Evolutionary conservation across 257 asterid species (phyloP).

Genomic region (Plantago ovata): DNA sequence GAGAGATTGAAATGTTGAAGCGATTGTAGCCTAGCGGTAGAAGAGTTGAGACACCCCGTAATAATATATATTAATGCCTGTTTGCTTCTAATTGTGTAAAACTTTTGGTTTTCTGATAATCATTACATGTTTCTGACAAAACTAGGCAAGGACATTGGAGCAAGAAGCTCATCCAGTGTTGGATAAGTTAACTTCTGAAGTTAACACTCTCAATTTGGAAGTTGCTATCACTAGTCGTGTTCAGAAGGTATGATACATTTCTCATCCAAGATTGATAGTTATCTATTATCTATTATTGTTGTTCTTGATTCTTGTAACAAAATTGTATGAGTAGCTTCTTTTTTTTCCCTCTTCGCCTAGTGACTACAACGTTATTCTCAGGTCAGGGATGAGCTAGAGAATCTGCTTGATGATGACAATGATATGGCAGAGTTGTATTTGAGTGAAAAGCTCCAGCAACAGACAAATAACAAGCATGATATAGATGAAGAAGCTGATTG

Average conservation of each 20-base stretch:
- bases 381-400: slow-evolving; percentile 88
- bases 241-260: slow-evolving; percentile 53
- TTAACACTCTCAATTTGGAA: slow-evolving; percentile 77
- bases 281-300: too few relatives aligned
- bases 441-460: slow-evolving; percentile 57
- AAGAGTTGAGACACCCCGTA: too few relatives aligned
- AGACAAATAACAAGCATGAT: slow-evolving; percentile 34
- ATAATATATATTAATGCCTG: too few relatives aligned
- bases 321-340: too few relatives aligned
- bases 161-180: slow-evolving; percentile 79
- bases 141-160: slow-evolving; percentile 66
- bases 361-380: slow-evolving; percentile 6
- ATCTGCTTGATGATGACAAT: slow-evolving; percentile 79
- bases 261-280: too few relatives aligned
- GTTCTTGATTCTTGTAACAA: too few relatives aligned
- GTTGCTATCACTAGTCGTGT: slow-evolving; percentile 86
- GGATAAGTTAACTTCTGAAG: slow-evolving; percentile 72
- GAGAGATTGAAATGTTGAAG: too few relatives aligned
- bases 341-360: background rate
- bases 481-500: slow-evolving; percentile 36
- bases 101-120: too few relatives aligned
- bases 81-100: too few relatives aligned
- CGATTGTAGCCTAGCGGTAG: too few relatives aligned
- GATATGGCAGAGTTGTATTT: slow-evolving; percentile 96
- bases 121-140: too few relatives aligned